Evolutionary conservation across 495 filamentous ascomycete species (phyloP).

Genomic region (Coniosporium apollinis): DNA sequence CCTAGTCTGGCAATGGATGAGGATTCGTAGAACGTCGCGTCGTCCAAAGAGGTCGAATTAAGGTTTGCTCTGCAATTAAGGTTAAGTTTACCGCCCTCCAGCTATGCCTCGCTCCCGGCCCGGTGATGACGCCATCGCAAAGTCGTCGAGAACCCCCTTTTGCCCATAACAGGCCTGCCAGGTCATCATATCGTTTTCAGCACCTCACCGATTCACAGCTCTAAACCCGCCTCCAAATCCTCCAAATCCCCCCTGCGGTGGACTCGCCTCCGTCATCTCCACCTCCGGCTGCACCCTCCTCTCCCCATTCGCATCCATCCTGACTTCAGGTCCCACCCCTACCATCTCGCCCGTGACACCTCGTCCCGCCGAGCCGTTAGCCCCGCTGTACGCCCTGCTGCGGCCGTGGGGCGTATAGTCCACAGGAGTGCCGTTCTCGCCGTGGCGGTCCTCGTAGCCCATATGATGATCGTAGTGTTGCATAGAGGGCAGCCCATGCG

Average conservation of each 20-base stretch:
- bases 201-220: conserved; percentile 15
- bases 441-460: background rate
- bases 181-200: too few species aligned
- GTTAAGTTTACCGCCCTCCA: too few species aligned
- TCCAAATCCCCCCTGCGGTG: background rate
- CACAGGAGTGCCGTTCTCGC: too few species aligned
- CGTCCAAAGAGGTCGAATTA: too few species aligned
- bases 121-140: too few species aligned
- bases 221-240: conserved; percentile 12
- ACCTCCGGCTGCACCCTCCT: conserved; percentile 5
- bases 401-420: too few species aligned
- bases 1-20: too few species aligned
- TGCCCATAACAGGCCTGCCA: too few species aligned
- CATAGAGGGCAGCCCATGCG: conserved; percentile 3
- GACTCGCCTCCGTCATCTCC: conserved; percentile 1
- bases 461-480: background rate
- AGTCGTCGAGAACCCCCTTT: too few species aligned
- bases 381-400: conserved; percentile 3
- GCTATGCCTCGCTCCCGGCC: too few species aligned
- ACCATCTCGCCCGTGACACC: conserved; percentile 6
- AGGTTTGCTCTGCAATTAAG: too few species aligned
- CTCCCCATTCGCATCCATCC: conserved; percentile 17
- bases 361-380: conserved; percentile 5
- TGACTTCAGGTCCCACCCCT: conserved; percentile 5
- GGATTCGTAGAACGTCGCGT: too few species aligned